A percentile compares a stretch with the other conserved stretches of the same genome.
These are phyloP conservation scores for Phytophthora lateralis DNA, from an alignment of 352 stramenopile genomes.

Conservation along the genomic window DNA sequence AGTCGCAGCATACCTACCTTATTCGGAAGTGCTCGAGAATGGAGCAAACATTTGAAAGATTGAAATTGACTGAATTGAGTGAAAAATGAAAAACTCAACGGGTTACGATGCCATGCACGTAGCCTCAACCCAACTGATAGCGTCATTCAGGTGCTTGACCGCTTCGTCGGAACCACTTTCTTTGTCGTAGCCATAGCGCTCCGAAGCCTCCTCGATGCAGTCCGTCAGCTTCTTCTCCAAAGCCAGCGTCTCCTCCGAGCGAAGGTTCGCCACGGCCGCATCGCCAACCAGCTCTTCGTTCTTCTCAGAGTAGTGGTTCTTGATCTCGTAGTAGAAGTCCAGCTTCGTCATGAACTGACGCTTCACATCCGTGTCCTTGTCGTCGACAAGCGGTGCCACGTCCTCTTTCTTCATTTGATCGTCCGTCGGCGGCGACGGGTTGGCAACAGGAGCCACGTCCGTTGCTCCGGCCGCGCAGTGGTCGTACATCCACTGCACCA, in stretches of 20 bases:
- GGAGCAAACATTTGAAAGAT: slow-evolving; percentile 3
- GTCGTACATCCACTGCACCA: slow-evolving; percentile 50
- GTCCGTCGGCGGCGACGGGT: slow-evolving; percentile 9
- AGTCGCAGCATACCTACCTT: slow-evolving; percentile 23
- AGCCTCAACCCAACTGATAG: slow-evolving; percentile 34
- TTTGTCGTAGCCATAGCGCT: slow-evolving; percentile 27
- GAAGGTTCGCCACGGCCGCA: slow-evolving; percentile 26
- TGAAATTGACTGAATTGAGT: slow-evolving; percentile 18
- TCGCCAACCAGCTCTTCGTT: slow-evolving; percentile 26
- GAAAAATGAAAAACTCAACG: not conserved
- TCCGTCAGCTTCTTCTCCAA: slow-evolving; percentile 33
- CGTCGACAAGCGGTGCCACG: slow-evolving; percentile 21
- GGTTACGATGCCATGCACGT: slow-evolving; percentile 31
- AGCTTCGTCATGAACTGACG: slow-evolving; percentile 54
- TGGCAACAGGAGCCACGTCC: slow-evolving; percentile 8
- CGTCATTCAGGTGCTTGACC: slow-evolving; percentile 28
- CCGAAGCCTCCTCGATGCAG: slow-evolving; percentile 38
- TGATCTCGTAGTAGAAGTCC: slow-evolving; percentile 61
- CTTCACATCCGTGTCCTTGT: slow-evolving; percentile 22
- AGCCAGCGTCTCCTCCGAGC: slow-evolving; percentile 15
- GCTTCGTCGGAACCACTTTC: slow-evolving; percentile 3
- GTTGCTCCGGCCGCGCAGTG: slow-evolving; percentile 33
- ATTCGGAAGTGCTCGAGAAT: slow-evolving; percentile 4
- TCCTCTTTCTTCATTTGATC: slow-evolving; percentile 9
- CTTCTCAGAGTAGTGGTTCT: slow-evolving; percentile 35